A percentile compares a stretch with the other conserved stretches of the same genome.
Evolutionary conservation across 2,329 filamentous ascomycete genomes (phyloP).

Genomic region (Colletotrichum plurivorum): DNA sequence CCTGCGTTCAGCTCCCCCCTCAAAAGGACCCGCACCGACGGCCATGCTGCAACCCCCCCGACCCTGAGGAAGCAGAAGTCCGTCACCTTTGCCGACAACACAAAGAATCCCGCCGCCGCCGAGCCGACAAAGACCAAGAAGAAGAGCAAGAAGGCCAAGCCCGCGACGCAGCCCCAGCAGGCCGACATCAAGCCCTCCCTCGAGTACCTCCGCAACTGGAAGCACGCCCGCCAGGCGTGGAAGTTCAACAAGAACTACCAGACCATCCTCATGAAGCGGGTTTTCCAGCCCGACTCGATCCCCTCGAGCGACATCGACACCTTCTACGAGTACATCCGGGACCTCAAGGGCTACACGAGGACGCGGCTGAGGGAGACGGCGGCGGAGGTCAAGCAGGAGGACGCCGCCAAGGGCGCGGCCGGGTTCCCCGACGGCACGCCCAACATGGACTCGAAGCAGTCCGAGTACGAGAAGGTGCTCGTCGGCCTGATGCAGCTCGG

Average conservation of each 20-base stretch:
- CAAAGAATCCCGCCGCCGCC: slow-evolving; percentile 48
- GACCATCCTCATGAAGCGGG: slow-evolving; percentile 85
- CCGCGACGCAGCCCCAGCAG: slow-evolving; percentile 52
- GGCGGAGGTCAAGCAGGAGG: slow-evolving; percentile 70
- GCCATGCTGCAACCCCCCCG: slow-evolving; percentile 37
- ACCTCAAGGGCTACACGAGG: slow-evolving; percentile 82
- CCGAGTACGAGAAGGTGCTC: slow-evolving; percentile 71
- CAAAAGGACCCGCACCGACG: slow-evolving; percentile 48
- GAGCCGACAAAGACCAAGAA: slow-evolving; percentile 45
- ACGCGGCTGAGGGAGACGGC: slow-evolving; percentile 78
- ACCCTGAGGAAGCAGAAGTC: slow-evolving; percentile 57
- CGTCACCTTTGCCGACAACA: slow-evolving; percentile 64
- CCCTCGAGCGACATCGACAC: slow-evolving; percentile 78
- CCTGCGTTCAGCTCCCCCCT: slow-evolving; percentile 43
- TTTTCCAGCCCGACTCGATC: slow-evolving; percentile 80
- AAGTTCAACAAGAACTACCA: slow-evolving; percentile 98
- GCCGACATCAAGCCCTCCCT: slow-evolving; percentile 74
- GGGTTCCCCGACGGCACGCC: slow-evolving; percentile 66
- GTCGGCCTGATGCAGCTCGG: slow-evolving; percentile 59
- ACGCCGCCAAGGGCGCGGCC: slow-evolving; percentile 61
- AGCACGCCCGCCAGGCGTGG: slow-evolving; percentile 79
- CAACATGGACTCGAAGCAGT: slow-evolving; percentile 64
- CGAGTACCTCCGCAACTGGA: slow-evolving; percentile 83
- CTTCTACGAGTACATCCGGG: slow-evolving; percentile 83
- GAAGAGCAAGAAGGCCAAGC: slow-evolving; percentile 51